A percentile compares a stretch with the other conserved stretches of the same genome.
These are phyloP conservation scores for Agarophyton chilense DNA, from an alignment of 23 red algal genomes.

Conservation along the genomic window DNA sequence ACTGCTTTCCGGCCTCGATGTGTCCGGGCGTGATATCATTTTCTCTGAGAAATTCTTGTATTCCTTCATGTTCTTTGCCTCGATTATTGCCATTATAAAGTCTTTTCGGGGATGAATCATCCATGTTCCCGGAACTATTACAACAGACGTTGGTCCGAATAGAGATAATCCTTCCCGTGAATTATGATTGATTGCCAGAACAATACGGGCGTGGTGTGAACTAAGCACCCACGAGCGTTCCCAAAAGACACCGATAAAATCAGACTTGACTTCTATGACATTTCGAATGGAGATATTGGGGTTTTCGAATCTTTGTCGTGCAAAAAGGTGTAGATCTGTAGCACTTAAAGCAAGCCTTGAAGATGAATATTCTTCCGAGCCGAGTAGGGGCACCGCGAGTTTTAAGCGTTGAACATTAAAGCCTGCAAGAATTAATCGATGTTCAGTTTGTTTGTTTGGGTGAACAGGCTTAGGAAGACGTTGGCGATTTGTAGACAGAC, in stretches of 20 bases:
- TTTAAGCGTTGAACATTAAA: conserved; percentile 64
- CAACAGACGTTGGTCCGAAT: conserved; percentile 37
- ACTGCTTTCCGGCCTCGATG: background rate
- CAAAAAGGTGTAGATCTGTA: conserved; percentile 55
- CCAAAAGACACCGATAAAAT: conserved; percentile 72
- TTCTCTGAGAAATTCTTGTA: conserved; percentile 27
- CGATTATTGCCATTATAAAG: conserved; percentile 41
- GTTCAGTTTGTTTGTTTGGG: conserved; percentile 5
- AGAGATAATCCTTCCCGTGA: conserved; percentile 5
- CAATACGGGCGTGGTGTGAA: conserved; percentile 50
- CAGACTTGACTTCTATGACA: conserved; percentile 50
- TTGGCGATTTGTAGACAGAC: conserved; percentile 12
- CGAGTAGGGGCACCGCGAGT: conserved; percentile 46
- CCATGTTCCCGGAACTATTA: conserved; percentile 60
- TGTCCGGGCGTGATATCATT: conserved; percentile 5
- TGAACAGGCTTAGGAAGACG: conserved; percentile 10
- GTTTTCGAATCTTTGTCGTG: conserved; percentile 40
- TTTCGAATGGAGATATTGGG: conserved; percentile 8
- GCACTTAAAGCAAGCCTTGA: conserved; percentile 53
- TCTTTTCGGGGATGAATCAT: conserved; percentile 62
- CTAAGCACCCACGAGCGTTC: conserved; percentile 41
- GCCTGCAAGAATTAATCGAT: conserved; percentile 38
- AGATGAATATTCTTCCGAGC: conserved; percentile 46
- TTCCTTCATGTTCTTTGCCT: conserved; percentile 52
- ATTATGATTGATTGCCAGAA: conserved; percentile 37